A percentile compares a stretch with the other conserved stretches of the same genome.
Evolutionary conservation across 768 basidiomycete genomes (phyloP).

Genomic region (Phallus indusiatus): DNA sequence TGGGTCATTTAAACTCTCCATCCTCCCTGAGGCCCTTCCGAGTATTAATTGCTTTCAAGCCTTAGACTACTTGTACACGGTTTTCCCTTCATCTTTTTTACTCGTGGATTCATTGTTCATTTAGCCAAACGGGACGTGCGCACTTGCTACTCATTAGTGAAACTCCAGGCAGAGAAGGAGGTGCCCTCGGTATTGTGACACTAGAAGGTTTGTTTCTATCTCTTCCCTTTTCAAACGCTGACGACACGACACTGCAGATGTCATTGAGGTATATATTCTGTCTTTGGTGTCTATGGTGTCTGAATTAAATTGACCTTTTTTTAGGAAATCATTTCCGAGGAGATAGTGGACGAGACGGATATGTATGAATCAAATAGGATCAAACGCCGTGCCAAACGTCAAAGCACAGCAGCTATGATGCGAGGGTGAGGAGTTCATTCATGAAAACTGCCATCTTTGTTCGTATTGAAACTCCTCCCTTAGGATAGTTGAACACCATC

Average conservation of each 20-base stretch:
- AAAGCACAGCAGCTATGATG: conserved; percentile 70
- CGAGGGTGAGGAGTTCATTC: conserved; percentile 43
- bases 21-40: conserved; percentile 83
- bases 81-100: neutral
- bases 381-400: conserved; percentile 61
- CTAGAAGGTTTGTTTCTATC: conserved; percentile 50
- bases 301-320: conserved; percentile 8
- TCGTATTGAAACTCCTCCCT: neutral
- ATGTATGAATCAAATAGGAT: conserved; percentile 80
- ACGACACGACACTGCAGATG: conserved; percentile 35
- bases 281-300: neutral
- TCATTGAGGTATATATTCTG: conserved; percentile 50
- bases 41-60: conserved; percentile 93
- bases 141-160: conserved; percentile 81
- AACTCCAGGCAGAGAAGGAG: conserved; percentile 74
- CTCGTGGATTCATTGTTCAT: neutral
- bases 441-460: neutral
- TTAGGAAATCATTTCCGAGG: conserved; percentile 91
- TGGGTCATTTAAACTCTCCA: conserved; percentile 64
- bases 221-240: neutral
- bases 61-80: conserved; percentile 75
- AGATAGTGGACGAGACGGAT: conserved; percentile 94
- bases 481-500: conserved; percentile 6
- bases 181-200: conserved; percentile 86
- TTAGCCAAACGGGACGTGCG: conserved; percentile 86